Conservation (phyloP, 2,329 filamentous ascomycete species). For the Colletotrichum theobromicola region DNA sequence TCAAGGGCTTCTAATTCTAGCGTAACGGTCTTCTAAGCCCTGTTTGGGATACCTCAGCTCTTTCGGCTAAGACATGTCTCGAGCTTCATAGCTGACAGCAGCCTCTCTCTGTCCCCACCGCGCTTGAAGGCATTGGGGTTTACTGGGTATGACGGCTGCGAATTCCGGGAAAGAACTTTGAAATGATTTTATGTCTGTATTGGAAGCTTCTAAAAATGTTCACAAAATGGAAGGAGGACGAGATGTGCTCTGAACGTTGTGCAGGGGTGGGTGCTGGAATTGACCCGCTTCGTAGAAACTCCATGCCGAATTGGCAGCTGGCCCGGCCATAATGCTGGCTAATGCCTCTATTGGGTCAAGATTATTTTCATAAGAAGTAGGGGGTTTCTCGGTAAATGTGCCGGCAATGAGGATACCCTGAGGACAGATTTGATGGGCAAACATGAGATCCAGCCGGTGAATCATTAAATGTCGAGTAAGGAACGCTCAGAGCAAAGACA, state of each 20-base stretch:
- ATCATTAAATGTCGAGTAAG: not conserved
- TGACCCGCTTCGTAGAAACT: not conserved
- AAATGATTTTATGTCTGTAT: not conserved
- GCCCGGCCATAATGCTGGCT: not conserved
- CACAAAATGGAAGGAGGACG: rapidly evolving
- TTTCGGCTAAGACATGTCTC: not conserved
- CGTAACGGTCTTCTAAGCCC: not conserved
- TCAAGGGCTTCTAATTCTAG: not conserved
- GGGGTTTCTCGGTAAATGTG: not conserved
- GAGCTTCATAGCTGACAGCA: not conserved
- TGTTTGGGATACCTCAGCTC: not conserved
- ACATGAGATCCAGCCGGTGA: not conserved
- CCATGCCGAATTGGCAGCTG: not conserved
- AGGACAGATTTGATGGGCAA: not conserved
- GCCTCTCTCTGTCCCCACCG: not conserved
- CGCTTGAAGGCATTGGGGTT: not conserved
- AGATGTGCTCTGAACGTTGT: not conserved
- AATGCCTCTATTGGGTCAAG: not conserved
- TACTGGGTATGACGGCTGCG: rapidly evolving
- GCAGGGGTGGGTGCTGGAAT: not conserved
- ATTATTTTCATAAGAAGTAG: rapidly evolving
- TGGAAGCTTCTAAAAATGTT: not conserved
- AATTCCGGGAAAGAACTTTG: not conserved
- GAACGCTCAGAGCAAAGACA: not conserved
- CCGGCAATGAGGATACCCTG: not conserved